Percentiles rank a stretch among this genome's conserved stretches.
Evolutionary conservation across 495 filamentous ascomycete genomes (phyloP).

Genomic region (Lindgomyces ingoldianus): DNA sequence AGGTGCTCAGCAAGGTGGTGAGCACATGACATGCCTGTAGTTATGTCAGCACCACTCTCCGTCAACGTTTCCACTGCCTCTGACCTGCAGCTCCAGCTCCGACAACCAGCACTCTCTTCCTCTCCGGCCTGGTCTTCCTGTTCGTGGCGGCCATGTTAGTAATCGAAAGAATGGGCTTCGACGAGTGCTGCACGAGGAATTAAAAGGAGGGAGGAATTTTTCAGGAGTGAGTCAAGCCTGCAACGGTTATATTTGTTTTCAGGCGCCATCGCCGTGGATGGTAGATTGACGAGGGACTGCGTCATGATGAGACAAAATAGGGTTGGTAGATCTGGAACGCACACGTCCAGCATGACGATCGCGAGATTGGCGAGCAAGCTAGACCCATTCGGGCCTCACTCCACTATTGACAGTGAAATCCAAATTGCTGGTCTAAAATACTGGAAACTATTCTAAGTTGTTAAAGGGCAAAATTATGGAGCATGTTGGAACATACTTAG

Average conservation of each 20-base stretch:
- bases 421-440: no score
- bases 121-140: conserved; percentile 7
- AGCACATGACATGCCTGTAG: conserved; percentile 66
- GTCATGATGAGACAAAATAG: neutral
- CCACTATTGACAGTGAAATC: no score
- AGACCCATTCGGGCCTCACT: neutral
- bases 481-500: no score
- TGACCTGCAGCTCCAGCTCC: conserved; percentile 48
- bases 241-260: neutral
- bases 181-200: no score
- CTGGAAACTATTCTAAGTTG: no score
- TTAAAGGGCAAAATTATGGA: no score
- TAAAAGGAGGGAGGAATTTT: neutral
- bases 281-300: neutral
- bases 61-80: neutral
- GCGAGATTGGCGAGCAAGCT: neutral
- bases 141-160: conserved; percentile 20
- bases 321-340: neutral
- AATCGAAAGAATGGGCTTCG: conserved; percentile 16
- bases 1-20: conserved; percentile 72
- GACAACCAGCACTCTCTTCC: conserved; percentile 46
- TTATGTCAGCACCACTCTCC: conserved; percentile 11
- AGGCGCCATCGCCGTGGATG: neutral
- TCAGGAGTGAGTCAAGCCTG: neutral
- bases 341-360: neutral